These are phyloP conservation scores for Alloteropsis semialata DNA, from an alignment of 176 grass and related monocot genomes.

Conservation along the genomic window DNA sequence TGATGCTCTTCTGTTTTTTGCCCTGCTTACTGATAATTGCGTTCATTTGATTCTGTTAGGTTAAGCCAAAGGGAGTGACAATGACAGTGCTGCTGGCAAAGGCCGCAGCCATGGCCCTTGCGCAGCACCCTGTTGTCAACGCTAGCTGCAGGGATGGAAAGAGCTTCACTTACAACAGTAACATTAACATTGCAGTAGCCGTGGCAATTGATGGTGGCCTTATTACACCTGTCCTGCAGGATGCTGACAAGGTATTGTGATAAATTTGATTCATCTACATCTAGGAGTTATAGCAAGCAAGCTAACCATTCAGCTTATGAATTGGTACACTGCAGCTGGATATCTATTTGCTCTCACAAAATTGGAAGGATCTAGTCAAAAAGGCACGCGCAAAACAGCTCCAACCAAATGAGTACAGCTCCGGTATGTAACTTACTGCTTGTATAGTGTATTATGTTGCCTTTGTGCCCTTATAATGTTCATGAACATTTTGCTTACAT, in stretches of 20 bases:
- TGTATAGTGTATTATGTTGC: not conserved
- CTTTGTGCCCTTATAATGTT: not conserved
- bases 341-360: constrained; percentile 93
- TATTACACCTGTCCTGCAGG: constrained; percentile 85
- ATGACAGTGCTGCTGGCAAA: constrained; percentile 91
- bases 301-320: constrained; percentile 22
- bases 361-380: constrained; percentile 92
- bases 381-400: constrained; percentile 92
- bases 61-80: constrained; percentile 93
- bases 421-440: constrained; percentile 43
- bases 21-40: not conserved
- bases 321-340: constrained; percentile 61
- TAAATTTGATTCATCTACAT: not conserved
- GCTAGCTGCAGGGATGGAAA: constrained; percentile 89
- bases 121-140: constrained; percentile 80
- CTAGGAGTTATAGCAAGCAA: not conserved
- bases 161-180: constrained; percentile 90
- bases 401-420: constrained; percentile 88
- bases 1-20: not conserved
- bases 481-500: constrained; percentile 24
- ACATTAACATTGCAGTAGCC: constrained; percentile 92
- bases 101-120: constrained; percentile 80
- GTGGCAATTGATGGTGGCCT: constrained; percentile 90
- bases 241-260: constrained; percentile 80
- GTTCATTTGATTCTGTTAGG: constrained; percentile 34